Evolutionary conservation across 495 filamentous ascomycete species (phyloP).

Genomic region (Oidiodendron maius): DNA sequence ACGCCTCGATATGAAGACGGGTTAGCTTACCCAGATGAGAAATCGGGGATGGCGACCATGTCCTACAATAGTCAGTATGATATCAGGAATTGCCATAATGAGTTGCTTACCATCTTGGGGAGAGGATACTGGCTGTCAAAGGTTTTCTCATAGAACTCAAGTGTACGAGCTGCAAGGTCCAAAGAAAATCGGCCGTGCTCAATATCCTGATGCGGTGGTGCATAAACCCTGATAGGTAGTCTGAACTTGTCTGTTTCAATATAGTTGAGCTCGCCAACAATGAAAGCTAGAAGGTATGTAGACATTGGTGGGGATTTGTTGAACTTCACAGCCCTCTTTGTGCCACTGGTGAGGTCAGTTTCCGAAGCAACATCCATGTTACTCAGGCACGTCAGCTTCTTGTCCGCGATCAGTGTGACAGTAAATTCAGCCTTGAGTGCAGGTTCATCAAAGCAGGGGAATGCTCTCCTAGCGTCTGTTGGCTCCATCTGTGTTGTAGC

Average conservation of each 20-base stretch:
- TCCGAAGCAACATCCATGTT: constrained; percentile 76
- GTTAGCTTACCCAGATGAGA: constrained; percentile 41
- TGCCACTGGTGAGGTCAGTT: constrained; percentile 49
- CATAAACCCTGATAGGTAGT: constrained; percentile 73
- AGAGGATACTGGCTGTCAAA: constrained; percentile 63
- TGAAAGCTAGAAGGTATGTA: constrained; percentile 71
- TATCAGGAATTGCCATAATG: not conserved
- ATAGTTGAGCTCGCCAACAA: constrained; percentile 67
- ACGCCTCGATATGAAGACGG: constrained; percentile 24
- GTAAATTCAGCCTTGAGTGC: constrained; percentile 68
- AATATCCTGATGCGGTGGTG: constrained; percentile 76
- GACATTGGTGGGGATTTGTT: constrained; percentile 70
- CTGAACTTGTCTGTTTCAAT: constrained; percentile 69
- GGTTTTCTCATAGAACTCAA: constrained; percentile 85
- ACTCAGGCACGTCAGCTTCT: constrained; percentile 65
- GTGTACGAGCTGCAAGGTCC: constrained; percentile 75
- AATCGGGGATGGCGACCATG: constrained; percentile 91
- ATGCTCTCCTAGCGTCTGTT: constrained; percentile 55
- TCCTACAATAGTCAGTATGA: not conserved
- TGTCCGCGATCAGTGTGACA: constrained; percentile 65
- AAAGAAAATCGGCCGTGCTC: constrained; percentile 80
- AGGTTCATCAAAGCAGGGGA: constrained; percentile 77
- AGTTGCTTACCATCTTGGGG: constrained; percentile 61
- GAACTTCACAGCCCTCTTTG: constrained; percentile 69
- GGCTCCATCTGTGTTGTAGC: constrained; percentile 72